A percentile compares a stretch with the other conserved stretches of the same genome.
Conservation (phyloP, 768 basidiomycete genomes). For the Pleurotus tuber-regium region DNA sequence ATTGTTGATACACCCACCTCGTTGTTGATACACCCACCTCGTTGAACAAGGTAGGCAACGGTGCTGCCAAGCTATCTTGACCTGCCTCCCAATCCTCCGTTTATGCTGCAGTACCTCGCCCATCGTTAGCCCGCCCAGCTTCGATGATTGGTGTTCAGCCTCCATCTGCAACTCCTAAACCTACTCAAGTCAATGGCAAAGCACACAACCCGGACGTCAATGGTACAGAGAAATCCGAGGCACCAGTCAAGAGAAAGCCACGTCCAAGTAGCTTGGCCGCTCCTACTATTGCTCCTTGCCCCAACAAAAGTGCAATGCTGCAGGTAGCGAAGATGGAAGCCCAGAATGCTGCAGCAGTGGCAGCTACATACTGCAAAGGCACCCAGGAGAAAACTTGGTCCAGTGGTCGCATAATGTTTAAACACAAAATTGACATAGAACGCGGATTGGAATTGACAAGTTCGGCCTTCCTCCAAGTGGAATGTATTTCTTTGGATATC, state of each 20-base stretch:
- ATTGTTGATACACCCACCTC: too few species aligned
- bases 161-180: slow-evolving; percentile 11
- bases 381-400: slow-evolving; percentile 22
- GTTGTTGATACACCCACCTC: too few species aligned
- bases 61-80: slow-evolving; percentile 16
- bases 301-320: slow-evolving; percentile 72
- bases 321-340: slow-evolving; percentile 67
- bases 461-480: too few species aligned
- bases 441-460: too few species aligned
- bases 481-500: too few species aligned
- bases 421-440: slow-evolving; percentile 25
- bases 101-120: slow-evolving; percentile 16
- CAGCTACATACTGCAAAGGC: slow-evolving; percentile 38
- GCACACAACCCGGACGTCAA: slow-evolving; percentile 1
- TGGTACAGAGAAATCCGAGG: slow-evolving; percentile 12
- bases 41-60: too few species aligned
- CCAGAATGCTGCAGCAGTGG: slow-evolving; percentile 44
- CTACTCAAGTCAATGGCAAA: slow-evolving; percentile 11
- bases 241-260: slow-evolving; percentile 34
- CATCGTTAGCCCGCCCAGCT: slow-evolving; percentile 35
- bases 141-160: slow-evolving; percentile 34
- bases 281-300: slow-evolving; percentile 65
- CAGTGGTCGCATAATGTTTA: slow-evolving; percentile 40
- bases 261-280: slow-evolving; percentile 57
- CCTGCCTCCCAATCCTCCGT: slow-evolving; percentile 30